phyloP scores from a whole-genome alignment of 2,329 filamentous ascomycete genomes.

The Exophiala viscosa region DNA sequence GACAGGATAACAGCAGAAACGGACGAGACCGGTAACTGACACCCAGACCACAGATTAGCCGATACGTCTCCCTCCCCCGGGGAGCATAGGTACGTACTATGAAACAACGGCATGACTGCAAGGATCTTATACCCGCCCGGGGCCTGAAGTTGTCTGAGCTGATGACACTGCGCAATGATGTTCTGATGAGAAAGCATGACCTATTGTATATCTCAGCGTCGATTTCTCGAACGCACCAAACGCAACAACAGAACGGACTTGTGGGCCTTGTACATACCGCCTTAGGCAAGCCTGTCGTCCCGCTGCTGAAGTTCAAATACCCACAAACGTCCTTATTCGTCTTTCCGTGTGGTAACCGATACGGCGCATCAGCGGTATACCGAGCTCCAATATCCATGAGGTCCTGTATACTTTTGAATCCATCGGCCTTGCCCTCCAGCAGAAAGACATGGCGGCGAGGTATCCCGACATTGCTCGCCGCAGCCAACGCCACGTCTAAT shows the following conservation, averaged over 20 bases:
- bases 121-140: slow-evolving; percentile 46
- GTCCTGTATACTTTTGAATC: slow-evolving; percentile 44
- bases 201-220: background rate
- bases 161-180: slow-evolving; percentile 59
- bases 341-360: slow-evolving; percentile 49
- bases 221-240: background rate
- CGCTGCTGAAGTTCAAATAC: slow-evolving; percentile 66
- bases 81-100: slow-evolving; percentile 37
- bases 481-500: slow-evolving; percentile 53
- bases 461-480: slow-evolving; percentile 54
- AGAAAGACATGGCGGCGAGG: slow-evolving; percentile 52
- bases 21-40: slow-evolving; percentile 56
- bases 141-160: slow-evolving; percentile 48
- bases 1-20: slow-evolving; percentile 60
- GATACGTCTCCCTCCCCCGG: background rate
- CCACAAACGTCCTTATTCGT: slow-evolving; percentile 45
- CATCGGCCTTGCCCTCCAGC: slow-evolving; percentile 52
- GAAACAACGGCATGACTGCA: slow-evolving; percentile 58
- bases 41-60: background rate
- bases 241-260: background rate
- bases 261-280: slow-evolving; percentile 52
- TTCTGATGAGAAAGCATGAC: slow-evolving; percentile 58
- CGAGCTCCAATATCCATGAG: slow-evolving; percentile 33
- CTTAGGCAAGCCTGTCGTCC: slow-evolving; percentile 78
- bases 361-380: slow-evolving; percentile 35